Percentiles rank a stretch among this genome's conserved stretches.
Evolutionary conservation across 1,284 basidiomycete genomes (phyloP).

Genomic region (Ceratobasidium sp.): DNA sequence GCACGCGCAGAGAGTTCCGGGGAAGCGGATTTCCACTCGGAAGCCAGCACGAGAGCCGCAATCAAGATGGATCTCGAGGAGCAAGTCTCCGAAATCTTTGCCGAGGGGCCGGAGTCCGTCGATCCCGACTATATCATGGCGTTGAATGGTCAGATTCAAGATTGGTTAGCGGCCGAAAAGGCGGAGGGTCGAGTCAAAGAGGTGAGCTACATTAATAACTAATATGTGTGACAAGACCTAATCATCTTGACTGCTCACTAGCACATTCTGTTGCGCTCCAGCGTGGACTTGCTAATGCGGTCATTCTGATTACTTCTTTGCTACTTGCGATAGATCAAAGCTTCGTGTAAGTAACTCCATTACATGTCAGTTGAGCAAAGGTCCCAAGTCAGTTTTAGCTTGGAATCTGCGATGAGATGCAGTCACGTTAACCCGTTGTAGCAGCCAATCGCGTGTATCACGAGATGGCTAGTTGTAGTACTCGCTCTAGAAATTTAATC

Average conservation of each 20-base stretch:
- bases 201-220: neutral
- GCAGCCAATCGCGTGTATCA: too few species aligned
- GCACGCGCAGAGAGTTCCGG: neutral
- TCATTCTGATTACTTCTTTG: too few species aligned
- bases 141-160: neutral
- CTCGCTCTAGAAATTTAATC: too few species aligned
- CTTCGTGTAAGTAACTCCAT: too few species aligned
- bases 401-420: too few species aligned
- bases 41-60: neutral
- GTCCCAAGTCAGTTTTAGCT: too few species aligned
- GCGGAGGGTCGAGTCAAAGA: slow-evolving; percentile 7
- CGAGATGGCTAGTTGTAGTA: too few species aligned
- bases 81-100: neutral
- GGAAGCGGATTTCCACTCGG: neutral
- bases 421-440: too few species aligned
- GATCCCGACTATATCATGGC: neutral
- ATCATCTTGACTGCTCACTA: neutral
- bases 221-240: too few species aligned
- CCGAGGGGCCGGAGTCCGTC: neutral
- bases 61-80: slow-evolving; percentile 14
- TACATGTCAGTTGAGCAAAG: too few species aligned
- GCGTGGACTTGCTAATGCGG: neutral
- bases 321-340: too few species aligned
- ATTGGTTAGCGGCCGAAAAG: neutral
- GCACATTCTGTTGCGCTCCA: slow-evolving; percentile 8